Conservation (phyloP, 495 filamentous ascomycete species). For the Trichoderma orchidacearum region DNA sequence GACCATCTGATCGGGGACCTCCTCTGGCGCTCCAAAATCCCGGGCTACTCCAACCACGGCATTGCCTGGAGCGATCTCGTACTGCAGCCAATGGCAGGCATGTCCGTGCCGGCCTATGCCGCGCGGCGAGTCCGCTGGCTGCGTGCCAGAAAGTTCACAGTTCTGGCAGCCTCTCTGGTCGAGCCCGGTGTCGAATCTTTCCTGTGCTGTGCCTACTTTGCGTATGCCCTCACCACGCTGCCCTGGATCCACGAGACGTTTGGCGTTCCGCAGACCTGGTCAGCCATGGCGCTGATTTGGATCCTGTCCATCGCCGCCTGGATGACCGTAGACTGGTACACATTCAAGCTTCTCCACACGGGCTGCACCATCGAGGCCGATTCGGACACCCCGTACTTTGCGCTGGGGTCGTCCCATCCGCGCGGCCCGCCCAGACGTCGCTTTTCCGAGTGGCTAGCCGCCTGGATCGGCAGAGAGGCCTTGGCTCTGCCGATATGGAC, state of each 20-base stretch:
- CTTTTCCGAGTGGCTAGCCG: slow-evolving; percentile 58
- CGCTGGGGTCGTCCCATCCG: slow-evolving; percentile 27
- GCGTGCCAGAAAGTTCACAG: slow-evolving; percentile 88
- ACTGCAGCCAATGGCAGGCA: slow-evolving; percentile 75
- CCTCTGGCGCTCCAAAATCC: slow-evolving; percentile 54
- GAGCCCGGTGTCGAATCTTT: slow-evolving; percentile 91
- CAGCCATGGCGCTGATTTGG: slow-evolving; percentile 52
- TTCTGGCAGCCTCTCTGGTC: slow-evolving; percentile 76
- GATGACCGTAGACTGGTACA: slow-evolving; percentile 58
- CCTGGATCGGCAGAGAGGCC: slow-evolving; percentile 76
- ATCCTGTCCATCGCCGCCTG: slow-evolving; percentile 49
- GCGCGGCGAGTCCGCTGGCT: slow-evolving; percentile 83
- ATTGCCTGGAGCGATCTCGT: slow-evolving; percentile 76
- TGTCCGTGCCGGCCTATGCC: slow-evolving; percentile 68
- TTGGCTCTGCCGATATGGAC: slow-evolving; percentile 80
- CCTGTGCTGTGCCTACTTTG: slow-evolving; percentile 64
- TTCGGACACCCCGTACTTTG: slow-evolving; percentile 59
- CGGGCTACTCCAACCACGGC: slow-evolving; percentile 62
- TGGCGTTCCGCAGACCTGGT: slow-evolving; percentile 54
- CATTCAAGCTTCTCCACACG: slow-evolving; percentile 62
- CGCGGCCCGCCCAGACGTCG: slow-evolving; percentile 31
- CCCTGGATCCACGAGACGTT: slow-evolving; percentile 41
- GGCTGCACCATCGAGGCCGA: slow-evolving; percentile 57
- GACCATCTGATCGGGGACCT: slow-evolving; percentile 92
- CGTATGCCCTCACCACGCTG: slow-evolving; percentile 64